Percentiles rank a stretch among this genome's conserved stretches.
Conservation (phyloP, 305 asterid genomes). For the Andrographis paniculata region DNA sequence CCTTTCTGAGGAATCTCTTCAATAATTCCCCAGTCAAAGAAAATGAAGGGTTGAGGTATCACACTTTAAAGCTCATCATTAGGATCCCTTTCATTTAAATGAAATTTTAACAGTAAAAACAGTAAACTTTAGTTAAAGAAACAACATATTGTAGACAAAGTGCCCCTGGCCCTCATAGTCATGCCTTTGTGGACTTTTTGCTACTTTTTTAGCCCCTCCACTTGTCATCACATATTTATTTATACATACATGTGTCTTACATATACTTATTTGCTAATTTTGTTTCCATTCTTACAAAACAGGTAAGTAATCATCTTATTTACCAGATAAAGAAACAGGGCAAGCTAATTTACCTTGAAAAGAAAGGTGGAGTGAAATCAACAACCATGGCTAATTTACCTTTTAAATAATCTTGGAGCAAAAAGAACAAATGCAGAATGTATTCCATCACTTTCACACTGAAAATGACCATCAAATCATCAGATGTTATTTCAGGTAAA, state of each 20-base stretch:
- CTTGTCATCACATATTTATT: neutral
- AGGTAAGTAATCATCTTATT: too few species aligned
- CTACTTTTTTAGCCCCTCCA: neutral
- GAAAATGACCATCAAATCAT: too few species aligned
- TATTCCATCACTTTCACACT: neutral
- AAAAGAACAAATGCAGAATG: neutral
- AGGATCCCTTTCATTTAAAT: constrained; percentile 13
- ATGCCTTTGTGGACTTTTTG: neutral
- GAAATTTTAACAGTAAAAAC: constrained; percentile 14
- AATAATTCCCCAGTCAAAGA: constrained; percentile 22
- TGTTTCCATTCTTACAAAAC: too few species aligned
- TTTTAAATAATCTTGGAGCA: too few species aligned
- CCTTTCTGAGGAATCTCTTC: constrained; percentile 25
- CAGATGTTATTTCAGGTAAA: neutral
- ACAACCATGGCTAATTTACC: neutral
- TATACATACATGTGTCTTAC: neutral
- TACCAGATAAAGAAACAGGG: too few species aligned
- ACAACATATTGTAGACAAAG: constrained; percentile 4
- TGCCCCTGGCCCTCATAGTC: neutral
- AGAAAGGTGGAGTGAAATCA: neutral
- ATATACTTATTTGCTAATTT: too few species aligned
- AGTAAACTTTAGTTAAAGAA: constrained; percentile 15
- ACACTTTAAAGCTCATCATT: constrained; percentile 25
- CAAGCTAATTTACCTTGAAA: neutral
- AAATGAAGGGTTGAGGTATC: constrained; percentile 29